phyloP scores from a whole-genome alignment of 305 asterid species.

The Solanum aculeatissimum region DNA sequence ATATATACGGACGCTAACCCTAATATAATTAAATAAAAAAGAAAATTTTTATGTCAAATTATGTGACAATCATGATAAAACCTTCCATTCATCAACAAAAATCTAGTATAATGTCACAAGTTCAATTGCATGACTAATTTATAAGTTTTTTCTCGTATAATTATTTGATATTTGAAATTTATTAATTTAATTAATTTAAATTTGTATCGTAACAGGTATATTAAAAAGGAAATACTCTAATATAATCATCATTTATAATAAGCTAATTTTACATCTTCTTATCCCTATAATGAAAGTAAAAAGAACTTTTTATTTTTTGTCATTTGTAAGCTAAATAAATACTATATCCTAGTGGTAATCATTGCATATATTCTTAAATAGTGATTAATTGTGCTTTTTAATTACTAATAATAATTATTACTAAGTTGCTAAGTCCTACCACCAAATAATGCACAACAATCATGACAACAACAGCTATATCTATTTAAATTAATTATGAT shows the following conservation, averaged over 20 bases:
- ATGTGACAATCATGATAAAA: not conserved
- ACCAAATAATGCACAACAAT: not conserved
- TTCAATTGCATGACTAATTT: not conserved
- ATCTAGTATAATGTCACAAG: not conserved
- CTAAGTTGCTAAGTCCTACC: not conserved
- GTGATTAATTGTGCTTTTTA: not conserved
- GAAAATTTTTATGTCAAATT: not conserved
- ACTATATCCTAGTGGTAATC: not conserved
- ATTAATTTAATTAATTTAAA: too few species aligned
- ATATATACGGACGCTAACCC: too few species aligned
- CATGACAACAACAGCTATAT: not conserved
- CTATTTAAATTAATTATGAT: not conserved
- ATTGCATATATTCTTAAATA: slow-evolving; percentile 5
- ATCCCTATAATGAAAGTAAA: too few species aligned
- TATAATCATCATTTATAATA: not conserved
- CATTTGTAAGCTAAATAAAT: not conserved
- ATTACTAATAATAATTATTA: not conserved
- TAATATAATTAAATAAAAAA: not conserved
- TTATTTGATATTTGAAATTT: not conserved
- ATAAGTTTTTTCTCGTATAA: not conserved
- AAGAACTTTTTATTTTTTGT: not conserved
- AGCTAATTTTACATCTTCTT: not conserved
- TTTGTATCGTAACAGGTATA: too few species aligned
- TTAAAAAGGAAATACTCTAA: too few species aligned
- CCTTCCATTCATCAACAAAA: not conserved